Conservation (phyloP, 208 protist genomes). For the Wallacemonas sp. region DNA sequence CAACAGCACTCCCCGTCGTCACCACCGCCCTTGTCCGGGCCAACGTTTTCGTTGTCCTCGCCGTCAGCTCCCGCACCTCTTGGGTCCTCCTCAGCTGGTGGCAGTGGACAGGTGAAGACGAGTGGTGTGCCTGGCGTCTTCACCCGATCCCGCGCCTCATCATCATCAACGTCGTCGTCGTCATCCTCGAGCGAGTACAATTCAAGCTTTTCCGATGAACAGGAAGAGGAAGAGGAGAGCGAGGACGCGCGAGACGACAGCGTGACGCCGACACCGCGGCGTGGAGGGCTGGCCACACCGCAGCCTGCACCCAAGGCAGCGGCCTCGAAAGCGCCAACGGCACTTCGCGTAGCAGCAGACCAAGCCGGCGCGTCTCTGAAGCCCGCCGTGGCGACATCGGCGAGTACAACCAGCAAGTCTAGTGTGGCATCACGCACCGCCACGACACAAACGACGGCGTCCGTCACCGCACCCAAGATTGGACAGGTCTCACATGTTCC, state of each 20-base stretch:
- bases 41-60: neutral
- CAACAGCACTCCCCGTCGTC: neutral
- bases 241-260: neutral
- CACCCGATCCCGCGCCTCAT: neutral
- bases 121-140: neutral
- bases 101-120: neutral
- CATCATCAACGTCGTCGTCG: neutral
- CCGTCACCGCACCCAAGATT: too few species aligned
- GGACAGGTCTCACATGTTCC: too few species aligned
- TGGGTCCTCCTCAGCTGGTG: too few species aligned
- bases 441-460: too few species aligned
- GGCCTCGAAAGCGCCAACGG: too few species aligned
- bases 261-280: neutral
- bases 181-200: conserved; percentile 4
- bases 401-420: too few species aligned
- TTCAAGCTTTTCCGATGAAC: neutral
- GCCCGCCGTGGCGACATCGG: too few species aligned
- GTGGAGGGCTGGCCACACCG: neutral
- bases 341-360: too few species aligned
- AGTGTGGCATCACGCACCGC: too few species aligned
- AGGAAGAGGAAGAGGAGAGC: neutral
- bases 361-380: too few species aligned
- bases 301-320: neutral
- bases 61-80: too few species aligned
- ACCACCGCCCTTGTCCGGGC: neutral